Base-by-base conservation (phyloP, 1,284 basidiomycete genomes). In the Ustilago esculenta region DNA sequence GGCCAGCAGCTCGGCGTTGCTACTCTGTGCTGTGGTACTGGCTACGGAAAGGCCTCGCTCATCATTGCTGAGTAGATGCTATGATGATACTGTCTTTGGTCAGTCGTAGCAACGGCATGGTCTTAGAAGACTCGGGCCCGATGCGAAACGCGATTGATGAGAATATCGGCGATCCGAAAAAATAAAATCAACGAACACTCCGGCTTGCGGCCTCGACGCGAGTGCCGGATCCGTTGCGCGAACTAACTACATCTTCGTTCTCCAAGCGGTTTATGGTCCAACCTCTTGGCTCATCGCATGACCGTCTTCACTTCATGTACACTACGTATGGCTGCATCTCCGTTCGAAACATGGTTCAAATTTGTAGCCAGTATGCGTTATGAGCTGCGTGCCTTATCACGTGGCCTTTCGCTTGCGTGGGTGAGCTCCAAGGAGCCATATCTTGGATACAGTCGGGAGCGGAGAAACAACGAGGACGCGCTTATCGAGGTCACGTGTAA, bases 21-120 rank as follows among this genome's bases (percentile, higher is more conserved):
- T 20, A 75, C 76, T 11, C 65, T 81, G 24, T 81, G 79, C 65
- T 80, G 77, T 50, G 77, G 77, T 20, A 80, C 77, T 20, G 77
- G 77, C 7, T 78, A 79, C 52, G 77, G 77, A 14, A 75, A 75
- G 49, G 68, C 74, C 41, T 67, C 66, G 34, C 55, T 80, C 35
- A 61, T 80, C 59, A 58, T 76, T 33, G 77, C 77, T 45, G 77
- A 80, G 59, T 79, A 36, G 32, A 48, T 9, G 54, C 24, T 15
- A 17, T 9, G 18, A 18, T 35, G 15, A 6, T 23, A n/a, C n/a
- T n/a, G n/a, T n/a, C n/a, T n/a, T n/a, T n/a, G n/a, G n/a, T n/a
- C n/a, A n/a, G n/a, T n/a, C n/a, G n/a, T n/a, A n/a, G n/a, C n/a
- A n/a, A n/a, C n/a, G n/a, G n/a, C n/a, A n/a, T n/a, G n/a, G n/a